Base-by-base conservation (phyloP, 352 stramenopile genomes). In the Aphanomyces euteiches region DNA sequence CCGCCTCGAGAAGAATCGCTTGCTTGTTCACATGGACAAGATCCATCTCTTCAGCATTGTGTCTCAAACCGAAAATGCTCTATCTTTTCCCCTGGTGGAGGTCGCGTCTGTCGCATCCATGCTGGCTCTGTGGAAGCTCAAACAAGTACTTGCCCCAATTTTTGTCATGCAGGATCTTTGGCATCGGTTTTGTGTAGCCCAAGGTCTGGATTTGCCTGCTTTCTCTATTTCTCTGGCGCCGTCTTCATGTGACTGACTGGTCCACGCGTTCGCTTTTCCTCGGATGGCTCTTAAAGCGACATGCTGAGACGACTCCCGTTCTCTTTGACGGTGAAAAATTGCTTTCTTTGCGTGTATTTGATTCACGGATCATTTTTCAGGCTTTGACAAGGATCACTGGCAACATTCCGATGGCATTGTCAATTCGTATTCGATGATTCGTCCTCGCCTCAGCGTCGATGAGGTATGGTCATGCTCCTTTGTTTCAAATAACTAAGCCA, bases 351-450 rank as follows among this genome's bases (percentile, higher is more conserved):
- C 3, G 28, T 1, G 50, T 19, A 3, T 7, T 12, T 36, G 15
- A 19, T 58, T 17, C 21, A 58, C 19, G 17, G 50, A 37, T 8
- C 7, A 2, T 19, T 0, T 34, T 48, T 39, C 56, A 82, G 77
- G 82, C 17, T 90, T 88, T 63, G 78, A 90, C 38, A 56, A 75
- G 5, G 73, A 79, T n/a, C 76, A 79, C 54, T 92, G 85, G 85
- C 75, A 82, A 47, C 83, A 87, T 70, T 91, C 90, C 34, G 85
- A 93, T 53, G 85, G 85, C 5, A 78, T 78, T 1, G 85, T 93
- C 8, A 92, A 92, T 63, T 85, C 90, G 37, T 74, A 77, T 12
- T 90, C 83, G 21, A 90, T 90, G 84, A 69, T 91, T 45, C 70
- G 79, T 0, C 81, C 81, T 45, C 90, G 85, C 79, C 90, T 89